A percentile compares a stretch with the other conserved stretches of the same genome.
Evolutionary conservation across 2,329 filamentous ascomycete species (phyloP).

Genomic region (Neonectria magnoliae): DNA sequence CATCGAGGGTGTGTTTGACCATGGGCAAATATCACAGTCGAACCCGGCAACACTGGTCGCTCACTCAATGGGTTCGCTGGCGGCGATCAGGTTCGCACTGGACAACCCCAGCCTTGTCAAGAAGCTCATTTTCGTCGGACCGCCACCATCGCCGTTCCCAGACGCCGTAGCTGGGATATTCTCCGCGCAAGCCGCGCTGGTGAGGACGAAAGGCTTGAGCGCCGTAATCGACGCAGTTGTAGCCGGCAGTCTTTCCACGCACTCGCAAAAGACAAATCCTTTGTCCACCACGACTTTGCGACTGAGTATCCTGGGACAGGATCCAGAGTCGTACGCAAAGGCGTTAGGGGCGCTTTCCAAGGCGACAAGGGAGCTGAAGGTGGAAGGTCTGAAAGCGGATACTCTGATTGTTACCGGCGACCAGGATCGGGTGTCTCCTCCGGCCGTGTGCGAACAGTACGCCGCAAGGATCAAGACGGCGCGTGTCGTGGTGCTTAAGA

Average conservation of each 20-base stretch:
- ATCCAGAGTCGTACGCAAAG: conserved; percentile 66
- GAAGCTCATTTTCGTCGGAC: conserved; percentile 59
- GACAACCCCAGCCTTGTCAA: conserved; percentile 51
- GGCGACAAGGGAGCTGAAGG: conserved; percentile 45
- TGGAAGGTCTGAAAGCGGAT: conserved; percentile 46
- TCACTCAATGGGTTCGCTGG: conserved; percentile 62
- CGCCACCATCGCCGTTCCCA: conserved; percentile 57
- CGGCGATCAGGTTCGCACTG: conserved; percentile 56
- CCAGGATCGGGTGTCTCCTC: conserved; percentile 56
- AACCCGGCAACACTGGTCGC: conserved; percentile 55
- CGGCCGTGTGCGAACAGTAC: conserved; percentile 47
- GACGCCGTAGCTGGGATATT: conserved; percentile 44
- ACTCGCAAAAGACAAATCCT: conserved; percentile 43
- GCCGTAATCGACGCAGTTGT: conserved; percentile 53
- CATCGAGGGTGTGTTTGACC: conserved; percentile 50
- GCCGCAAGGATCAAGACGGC: conserved; percentile 39
- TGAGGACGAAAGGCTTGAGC: conserved; percentile 56
- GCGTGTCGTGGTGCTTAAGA: conserved; percentile 48
- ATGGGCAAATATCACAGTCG: conserved; percentile 42
- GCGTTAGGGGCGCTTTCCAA: conserved; percentile 59
- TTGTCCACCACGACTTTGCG: conserved; percentile 54
- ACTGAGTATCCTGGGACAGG: conserved; percentile 57
- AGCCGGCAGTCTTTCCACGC: conserved; percentile 23
- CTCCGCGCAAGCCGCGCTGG: conserved; percentile 50
- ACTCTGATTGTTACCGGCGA: conserved; percentile 56